Percentiles rank a stretch among this genome's conserved stretches.
Conservation (phyloP, 495 filamentous ascomycete genomes). For the Hypoxylon cercidicola region DNA sequence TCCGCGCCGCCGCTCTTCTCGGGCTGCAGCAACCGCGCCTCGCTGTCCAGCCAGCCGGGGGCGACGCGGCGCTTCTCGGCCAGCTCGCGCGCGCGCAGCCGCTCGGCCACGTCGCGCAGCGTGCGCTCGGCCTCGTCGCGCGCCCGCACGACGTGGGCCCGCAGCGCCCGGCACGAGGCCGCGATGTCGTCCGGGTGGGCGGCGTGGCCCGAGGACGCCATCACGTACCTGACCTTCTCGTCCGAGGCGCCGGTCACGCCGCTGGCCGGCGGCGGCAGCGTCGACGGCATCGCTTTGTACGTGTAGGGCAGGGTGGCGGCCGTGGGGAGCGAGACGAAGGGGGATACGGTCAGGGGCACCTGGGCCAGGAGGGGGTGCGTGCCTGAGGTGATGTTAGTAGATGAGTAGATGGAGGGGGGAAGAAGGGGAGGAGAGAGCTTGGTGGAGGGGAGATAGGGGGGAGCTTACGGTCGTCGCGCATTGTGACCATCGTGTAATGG, state of each 20-base stretch:
- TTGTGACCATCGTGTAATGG: conserved; percentile 38
- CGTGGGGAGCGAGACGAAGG: conserved; percentile 90
- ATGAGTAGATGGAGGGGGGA: background rate
- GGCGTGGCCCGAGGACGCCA: conserved; percentile 77
- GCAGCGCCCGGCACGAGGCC: conserved; percentile 78
- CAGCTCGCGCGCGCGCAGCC: conserved; percentile 78
- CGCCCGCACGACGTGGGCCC: conserved; percentile 74
- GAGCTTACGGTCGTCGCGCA: conserved; percentile 60
- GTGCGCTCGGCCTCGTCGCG: conserved; percentile 69
- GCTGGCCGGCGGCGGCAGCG: conserved; percentile 80
- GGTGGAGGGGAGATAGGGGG: background rate
- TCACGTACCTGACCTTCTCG: conserved; percentile 72
- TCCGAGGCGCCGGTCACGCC: conserved; percentile 56
- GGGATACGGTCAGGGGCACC: conserved; percentile 90
- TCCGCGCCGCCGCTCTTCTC: conserved; percentile 60
- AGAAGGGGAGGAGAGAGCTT: background rate
- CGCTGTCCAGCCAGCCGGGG: conserved; percentile 93
- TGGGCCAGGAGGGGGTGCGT: conserved; percentile 91
- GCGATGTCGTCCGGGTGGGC: conserved; percentile 85
- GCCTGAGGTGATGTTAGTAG: conserved; percentile 56
- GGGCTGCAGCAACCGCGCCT: conserved; percentile 84
- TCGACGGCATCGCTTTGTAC: conserved; percentile 87
- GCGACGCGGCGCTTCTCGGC: conserved; percentile 92
- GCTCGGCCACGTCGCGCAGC: conserved; percentile 76
- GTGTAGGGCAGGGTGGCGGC: conserved; percentile 94